phyloP scores from a whole-genome alignment of 2,329 filamentous ascomycete genomes.

The Clathrospora elynae region DNA sequence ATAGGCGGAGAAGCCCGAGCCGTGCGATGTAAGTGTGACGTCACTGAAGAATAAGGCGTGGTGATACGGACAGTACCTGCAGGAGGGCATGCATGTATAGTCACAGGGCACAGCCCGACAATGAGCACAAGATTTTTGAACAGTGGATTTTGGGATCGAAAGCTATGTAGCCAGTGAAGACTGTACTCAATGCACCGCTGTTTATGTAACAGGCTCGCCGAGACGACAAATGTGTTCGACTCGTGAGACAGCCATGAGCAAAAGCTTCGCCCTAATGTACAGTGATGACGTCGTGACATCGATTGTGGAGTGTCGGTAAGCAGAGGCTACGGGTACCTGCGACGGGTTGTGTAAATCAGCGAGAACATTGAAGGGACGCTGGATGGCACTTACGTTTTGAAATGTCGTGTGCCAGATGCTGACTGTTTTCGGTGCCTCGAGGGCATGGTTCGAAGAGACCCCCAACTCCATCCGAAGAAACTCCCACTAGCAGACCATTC shows the following conservation, averaged over 20 bases:
- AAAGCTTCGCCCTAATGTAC: no score
- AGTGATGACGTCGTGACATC: background rate
- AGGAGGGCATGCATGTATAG: no score
- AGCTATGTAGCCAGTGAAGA: no score
- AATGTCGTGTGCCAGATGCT: background rate
- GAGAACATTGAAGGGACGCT: background rate
- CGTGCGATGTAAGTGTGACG: constrained; percentile 3
- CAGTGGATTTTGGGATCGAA: no score
- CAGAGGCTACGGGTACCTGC: background rate
- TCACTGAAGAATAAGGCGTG: no score
- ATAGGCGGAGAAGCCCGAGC: constrained; percentile 2
- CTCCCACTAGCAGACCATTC: constrained; percentile 1
- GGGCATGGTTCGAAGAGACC: background rate
- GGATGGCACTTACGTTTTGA: constrained; percentile 13
- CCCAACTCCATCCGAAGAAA: background rate
- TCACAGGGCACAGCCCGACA: no score
- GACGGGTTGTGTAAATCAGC: constrained; percentile 17
- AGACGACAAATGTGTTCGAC: no score
- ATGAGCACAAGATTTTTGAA: no score
- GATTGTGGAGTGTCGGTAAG: background rate
- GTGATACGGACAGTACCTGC: no score
- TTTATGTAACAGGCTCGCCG: no score
- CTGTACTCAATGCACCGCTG: no score
- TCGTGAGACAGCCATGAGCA: no score
- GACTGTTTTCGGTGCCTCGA: background rate